phyloP scores from a whole-genome alignment of 2,329 filamentous ascomycete genomes.

The Claviceps africana region DNA sequence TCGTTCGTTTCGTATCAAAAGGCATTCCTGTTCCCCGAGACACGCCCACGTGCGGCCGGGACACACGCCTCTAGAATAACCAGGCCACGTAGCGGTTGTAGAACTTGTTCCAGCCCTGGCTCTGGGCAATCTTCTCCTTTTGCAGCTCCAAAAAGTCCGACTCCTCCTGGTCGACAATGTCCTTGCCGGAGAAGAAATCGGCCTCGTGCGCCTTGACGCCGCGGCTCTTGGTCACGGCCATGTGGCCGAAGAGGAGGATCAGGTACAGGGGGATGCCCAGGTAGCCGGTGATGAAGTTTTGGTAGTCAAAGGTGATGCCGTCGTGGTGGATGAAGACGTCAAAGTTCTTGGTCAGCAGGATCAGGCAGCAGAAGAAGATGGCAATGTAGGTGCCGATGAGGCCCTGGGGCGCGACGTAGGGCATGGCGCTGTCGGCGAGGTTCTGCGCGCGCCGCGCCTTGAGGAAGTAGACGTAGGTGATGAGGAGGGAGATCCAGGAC shows the following conservation, averaged over 20 bases:
- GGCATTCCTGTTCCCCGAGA: not conserved
- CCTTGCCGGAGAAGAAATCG: slow-evolving; percentile 61
- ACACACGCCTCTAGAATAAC: slow-evolving; percentile 17
- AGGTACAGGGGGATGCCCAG: slow-evolving; percentile 65
- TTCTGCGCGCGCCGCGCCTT: slow-evolving; percentile 47
- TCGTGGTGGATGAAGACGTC: slow-evolving; percentile 48
- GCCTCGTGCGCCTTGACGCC: slow-evolving; percentile 42
- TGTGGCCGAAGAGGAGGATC: slow-evolving; percentile 54
- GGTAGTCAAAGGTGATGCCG: slow-evolving; percentile 49
- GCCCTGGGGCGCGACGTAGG: slow-evolving; percentile 60
- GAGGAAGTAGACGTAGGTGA: slow-evolving; percentile 54
- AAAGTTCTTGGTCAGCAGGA: slow-evolving; percentile 74
- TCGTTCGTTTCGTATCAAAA: not conserved
- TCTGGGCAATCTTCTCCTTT: slow-evolving; percentile 14
- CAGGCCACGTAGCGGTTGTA: slow-evolving; percentile 25
- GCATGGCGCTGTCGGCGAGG: slow-evolving; percentile 38
- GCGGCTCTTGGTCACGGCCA: slow-evolving; percentile 39
- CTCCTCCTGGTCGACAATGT: slow-evolving; percentile 59
- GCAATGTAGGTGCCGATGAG: slow-evolving; percentile 52
- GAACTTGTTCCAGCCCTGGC: slow-evolving; percentile 18
- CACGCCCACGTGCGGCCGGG: not conserved
- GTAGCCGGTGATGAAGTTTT: slow-evolving; percentile 66
- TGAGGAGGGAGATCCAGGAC: slow-evolving; percentile 54
- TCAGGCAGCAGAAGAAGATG: slow-evolving; percentile 55
- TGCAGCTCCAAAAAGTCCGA: slow-evolving; percentile 45